Conservation (phyloP, 345 rosid genomes). For the Arabis hirsuta region DNA sequence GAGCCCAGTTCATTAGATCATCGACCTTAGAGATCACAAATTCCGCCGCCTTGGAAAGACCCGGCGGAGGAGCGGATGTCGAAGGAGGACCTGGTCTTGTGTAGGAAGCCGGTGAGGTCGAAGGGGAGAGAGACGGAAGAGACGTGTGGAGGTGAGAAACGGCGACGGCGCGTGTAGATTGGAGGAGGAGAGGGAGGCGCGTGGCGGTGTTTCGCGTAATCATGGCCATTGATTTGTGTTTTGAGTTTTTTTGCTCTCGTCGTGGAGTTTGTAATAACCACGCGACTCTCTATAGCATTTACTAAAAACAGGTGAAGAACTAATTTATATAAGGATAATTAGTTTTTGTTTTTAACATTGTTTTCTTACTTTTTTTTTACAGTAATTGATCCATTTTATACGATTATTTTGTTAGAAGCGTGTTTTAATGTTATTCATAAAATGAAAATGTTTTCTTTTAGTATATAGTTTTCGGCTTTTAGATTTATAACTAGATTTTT, state of each 20-base stretch:
- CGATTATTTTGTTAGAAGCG: not conserved
- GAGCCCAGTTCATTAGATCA: conserved; percentile 92
- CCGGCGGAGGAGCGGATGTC: conserved; percentile 54
- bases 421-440: not conserved
- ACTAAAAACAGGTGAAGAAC: conserved; percentile 11
- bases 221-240: conserved; percentile 59
- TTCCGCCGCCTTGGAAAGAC: conserved; percentile 85
- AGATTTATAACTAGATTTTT: too few species aligned
- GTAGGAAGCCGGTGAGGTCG: conserved; percentile 65
- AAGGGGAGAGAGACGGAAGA: conserved; percentile 49
- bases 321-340: conserved; percentile 5
- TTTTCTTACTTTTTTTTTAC: not conserved
- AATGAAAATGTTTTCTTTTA: not conserved
- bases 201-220: conserved; percentile 63
- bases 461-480: too few species aligned
- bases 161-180: conserved; percentile 53
- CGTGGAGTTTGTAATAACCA: conserved; percentile 39
- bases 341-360: not conserved
- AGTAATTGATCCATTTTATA: not conserved
- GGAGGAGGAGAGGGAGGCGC: conserved; percentile 68
- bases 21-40: conserved; percentile 94
- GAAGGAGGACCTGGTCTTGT: conserved; percentile 65
- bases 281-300: conserved; percentile 21
- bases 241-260: not conserved
- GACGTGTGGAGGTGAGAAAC: conserved; percentile 60